These are phyloP conservation scores for Ganoderma leucocontextum DNA, from an alignment of 1,284 basidiomycete genomes.

Conservation along the genomic window DNA sequence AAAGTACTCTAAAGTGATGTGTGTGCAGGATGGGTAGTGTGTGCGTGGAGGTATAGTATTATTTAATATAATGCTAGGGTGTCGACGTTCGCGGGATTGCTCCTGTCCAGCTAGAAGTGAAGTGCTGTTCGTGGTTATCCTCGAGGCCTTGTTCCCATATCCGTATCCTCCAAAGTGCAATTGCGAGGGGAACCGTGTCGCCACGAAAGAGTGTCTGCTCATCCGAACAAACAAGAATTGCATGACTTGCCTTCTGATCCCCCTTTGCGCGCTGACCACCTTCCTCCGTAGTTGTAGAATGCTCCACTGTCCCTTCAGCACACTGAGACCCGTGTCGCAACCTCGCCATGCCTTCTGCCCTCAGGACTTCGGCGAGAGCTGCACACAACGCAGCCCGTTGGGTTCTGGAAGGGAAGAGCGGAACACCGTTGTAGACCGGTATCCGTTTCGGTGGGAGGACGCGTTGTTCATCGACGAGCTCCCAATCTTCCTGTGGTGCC, in stretches of 20 bases:
- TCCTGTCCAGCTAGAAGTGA: conserved; percentile 17
- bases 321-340: not conserved
- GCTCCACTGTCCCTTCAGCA: not conserved
- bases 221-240: conserved; percentile 69
- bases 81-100: conserved; percentile 3
- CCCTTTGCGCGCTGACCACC: conserved; percentile 29
- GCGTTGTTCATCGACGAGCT: conserved; percentile 21
- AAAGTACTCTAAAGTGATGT: not conserved
- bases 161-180: conserved; percentile 77
- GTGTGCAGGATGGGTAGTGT: not conserved
- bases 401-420: conserved; percentile 64
- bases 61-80: not conserved
- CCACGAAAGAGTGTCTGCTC: conserved; percentile 55
- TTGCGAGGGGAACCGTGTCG: conserved; percentile 67
- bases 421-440: conserved; percentile 71
- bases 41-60: conserved; percentile 1
- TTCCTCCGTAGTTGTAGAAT: not conserved
- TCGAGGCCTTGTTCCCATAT: conserved; percentile 66
- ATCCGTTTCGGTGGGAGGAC: conserved; percentile 53
- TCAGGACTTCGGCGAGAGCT: conserved; percentile 56
- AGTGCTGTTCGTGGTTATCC: conserved; percentile 3
- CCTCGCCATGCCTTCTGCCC: conserved; percentile 49
- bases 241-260: conserved; percentile 66
- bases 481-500: conserved; percentile 27
- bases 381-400: conserved; percentile 67